phyloP scores from a whole-genome alignment of 2,329 filamentous ascomycete species.

The Fusarium sp. region DNA sequence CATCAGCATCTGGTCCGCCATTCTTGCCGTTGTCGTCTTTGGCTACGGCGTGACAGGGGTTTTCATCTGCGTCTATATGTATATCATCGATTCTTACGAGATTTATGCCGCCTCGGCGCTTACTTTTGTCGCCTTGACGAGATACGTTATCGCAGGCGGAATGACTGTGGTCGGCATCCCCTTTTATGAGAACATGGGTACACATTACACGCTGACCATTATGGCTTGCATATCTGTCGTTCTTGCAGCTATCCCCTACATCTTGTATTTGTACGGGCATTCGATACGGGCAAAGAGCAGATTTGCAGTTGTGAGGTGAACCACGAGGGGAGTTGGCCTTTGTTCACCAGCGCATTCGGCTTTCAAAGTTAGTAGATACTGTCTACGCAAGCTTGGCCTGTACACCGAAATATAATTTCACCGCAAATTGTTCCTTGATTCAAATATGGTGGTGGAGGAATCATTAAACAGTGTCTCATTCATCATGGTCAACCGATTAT shows the following conservation, averaged over 20 bases:
- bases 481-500: too few species aligned
- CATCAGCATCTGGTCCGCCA: constrained; percentile 59
- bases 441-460: too few species aligned
- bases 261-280: constrained; percentile 42
- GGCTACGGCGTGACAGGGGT: constrained; percentile 54
- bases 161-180: constrained; percentile 51
- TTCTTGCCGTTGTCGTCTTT: constrained; percentile 56
- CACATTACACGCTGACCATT: constrained; percentile 49
- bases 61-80: constrained; percentile 50
- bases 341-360: not conserved
- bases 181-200: constrained; percentile 49
- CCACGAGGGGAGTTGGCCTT: not conserved
- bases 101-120: constrained; percentile 49
- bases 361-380: too few species aligned
- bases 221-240: constrained; percentile 45
- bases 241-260: constrained; percentile 46
- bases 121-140: constrained; percentile 45
- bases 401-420: too few species aligned
- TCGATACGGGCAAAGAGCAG: constrained; percentile 36
- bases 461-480: too few species aligned
- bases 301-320: constrained; percentile 21
- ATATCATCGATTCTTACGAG: constrained; percentile 52
- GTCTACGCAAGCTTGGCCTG: too few species aligned
- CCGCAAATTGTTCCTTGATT: too few species aligned
- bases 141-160: constrained; percentile 49